Base-by-base conservation (phyloP, 179 eudicot genomes). In the Silene noctiflora region DNA sequence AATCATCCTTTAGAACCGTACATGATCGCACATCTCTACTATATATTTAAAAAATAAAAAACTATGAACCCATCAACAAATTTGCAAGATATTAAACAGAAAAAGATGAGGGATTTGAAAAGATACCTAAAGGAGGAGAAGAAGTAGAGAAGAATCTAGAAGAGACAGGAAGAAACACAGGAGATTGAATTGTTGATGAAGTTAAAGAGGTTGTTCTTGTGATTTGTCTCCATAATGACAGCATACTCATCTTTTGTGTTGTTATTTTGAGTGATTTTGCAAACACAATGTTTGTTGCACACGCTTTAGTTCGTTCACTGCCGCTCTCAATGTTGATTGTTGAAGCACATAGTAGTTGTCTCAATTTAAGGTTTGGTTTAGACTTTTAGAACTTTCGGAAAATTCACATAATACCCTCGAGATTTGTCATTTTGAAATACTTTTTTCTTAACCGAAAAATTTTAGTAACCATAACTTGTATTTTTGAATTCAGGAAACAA, bases 101-200 rank as follows among this genome's bases (percentile, higher is more conserved):
- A 77, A 75, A 56, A 0, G 3, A 20, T 51, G 48, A 22, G 20
- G 4, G 14, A 25, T 31, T 66, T 66, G 6, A 12, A 14, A 39
- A 8, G 0, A 58, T 88, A 89, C 93, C 89, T 21, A 86, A 13
- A 27, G 86, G 86, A 10, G 86, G 88, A 31, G 83, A 70, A 21
- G 91, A 81, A 71, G 81, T 83, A 72, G 96, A 87, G 81, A 87
- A 88, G 77, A 83, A 89, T 73, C 80, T 80, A 20, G 88, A 82
- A 67, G 82, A 75, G 19, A 83, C 78, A 78, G 78, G 77, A 13
- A 65, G 21, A 10, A 71, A 65, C n/a, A 66, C 29, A 10, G 85
- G 63, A 62, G 58, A n/a, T 53, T 73, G 13, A 3, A 65, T 4
- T 44, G 72, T 19, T 61, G 75, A 20, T 46, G 86, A 80, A 39